Evolutionary conservation across 441 rosid genomes (phyloP).

Genomic region (Mallotus repandus): DNA sequence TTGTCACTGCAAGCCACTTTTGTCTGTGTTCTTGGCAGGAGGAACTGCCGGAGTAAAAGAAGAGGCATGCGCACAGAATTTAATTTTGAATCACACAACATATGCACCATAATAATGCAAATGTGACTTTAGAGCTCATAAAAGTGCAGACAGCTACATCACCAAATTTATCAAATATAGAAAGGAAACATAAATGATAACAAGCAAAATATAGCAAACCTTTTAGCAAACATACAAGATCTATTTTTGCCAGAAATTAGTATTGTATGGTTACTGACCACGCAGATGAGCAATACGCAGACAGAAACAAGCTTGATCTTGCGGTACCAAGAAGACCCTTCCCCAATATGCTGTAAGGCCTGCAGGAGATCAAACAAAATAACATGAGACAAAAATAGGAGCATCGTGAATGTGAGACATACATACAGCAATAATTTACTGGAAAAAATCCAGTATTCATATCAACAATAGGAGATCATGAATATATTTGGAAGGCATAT

Average conservation of each 20-base stretch:
- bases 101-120: background rate
- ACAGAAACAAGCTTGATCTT: slow-evolving; percentile 92
- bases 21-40: background rate
- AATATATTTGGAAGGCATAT: background rate
- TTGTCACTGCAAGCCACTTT: background rate
- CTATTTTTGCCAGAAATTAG: background rate
- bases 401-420: background rate
- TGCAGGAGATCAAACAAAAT: slow-evolving; percentile 33
- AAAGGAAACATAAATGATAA: background rate
- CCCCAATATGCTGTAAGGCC: slow-evolving; percentile 66
- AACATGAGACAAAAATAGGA: background rate
- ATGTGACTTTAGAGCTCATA: background rate
- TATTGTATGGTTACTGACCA: slow-evolving; percentile 48
- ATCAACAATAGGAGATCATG: background rate
- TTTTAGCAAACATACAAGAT: background rate
- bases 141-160: no score
- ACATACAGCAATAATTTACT: background rate
- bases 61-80: background rate
- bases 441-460: background rate
- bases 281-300: slow-evolving; percentile 86
- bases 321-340: slow-evolving; percentile 84
- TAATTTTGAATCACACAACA: background rate
- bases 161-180: no score
- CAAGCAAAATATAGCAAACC: background rate
- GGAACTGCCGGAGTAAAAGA: background rate